Evolutionary conservation across 1,284 basidiomycete genomes (phyloP).

Genomic region (Ceratobasidium sp.): DNA sequence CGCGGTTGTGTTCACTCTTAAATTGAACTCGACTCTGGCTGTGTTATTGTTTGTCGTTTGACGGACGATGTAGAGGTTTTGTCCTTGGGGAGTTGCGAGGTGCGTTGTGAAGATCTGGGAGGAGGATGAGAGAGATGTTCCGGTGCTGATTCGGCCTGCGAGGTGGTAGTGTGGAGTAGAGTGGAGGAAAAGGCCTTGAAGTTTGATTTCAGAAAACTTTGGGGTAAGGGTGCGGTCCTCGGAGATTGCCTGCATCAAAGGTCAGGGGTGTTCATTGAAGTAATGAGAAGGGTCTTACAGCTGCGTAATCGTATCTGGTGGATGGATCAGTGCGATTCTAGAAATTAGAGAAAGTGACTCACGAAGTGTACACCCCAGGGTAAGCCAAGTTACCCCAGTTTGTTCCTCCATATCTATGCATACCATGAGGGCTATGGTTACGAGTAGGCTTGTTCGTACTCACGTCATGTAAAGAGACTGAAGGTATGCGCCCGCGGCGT

Average conservation of each 20-base stretch:
- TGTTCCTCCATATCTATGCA: conserved; percentile 62
- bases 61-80: conserved; percentile 27
- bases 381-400: conserved; percentile 64
- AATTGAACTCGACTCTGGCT: not conserved
- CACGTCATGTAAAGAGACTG: conserved; percentile 61
- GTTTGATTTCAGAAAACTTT: conserved; percentile 49
- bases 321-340: conserved; percentile 20
- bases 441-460: not conserved
- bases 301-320: conserved; percentile 33
- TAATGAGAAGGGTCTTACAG: not conserved
- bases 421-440: not conserved
- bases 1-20: conserved; percentile 7
- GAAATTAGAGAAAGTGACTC: conserved; percentile 53
- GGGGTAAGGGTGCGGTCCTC: conserved; percentile 48
- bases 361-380: conserved; percentile 62
- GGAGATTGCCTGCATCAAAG: conserved; percentile 36
- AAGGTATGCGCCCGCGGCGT: conserved; percentile 59
- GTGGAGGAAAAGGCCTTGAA: conserved; percentile 50
- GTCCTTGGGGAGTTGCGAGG: conserved; percentile 55
- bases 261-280: not conserved
- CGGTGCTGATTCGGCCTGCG: conserved; percentile 30
- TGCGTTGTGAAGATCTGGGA: conserved; percentile 58
- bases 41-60: conserved; percentile 26
- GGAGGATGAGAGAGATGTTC: not conserved
- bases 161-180: conserved; percentile 48